phyloP scores from a whole-genome alignment of 768 basidiomycete species.

The Ephemerocybe angulata region DNA sequence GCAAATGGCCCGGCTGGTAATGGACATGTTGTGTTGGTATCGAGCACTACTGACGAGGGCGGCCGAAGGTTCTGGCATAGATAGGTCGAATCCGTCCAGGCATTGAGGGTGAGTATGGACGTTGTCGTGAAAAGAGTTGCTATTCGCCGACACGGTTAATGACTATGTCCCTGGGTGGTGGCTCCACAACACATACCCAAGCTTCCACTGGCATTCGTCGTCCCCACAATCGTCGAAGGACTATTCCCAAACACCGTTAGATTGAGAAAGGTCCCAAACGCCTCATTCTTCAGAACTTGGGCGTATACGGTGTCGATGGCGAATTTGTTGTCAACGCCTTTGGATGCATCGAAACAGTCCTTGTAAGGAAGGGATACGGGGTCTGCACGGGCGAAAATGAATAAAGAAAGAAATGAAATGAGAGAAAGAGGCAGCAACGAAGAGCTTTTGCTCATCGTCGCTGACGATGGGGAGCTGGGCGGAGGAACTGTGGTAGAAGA shows the following conservation, averaged over 20 bases:
- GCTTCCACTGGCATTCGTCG: slow-evolving; percentile 55
- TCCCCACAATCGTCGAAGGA: slow-evolving; percentile 55
- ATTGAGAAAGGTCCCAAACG: slow-evolving; percentile 51
- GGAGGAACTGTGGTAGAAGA: slow-evolving; percentile 16
- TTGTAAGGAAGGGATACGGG: slow-evolving; percentile 59
- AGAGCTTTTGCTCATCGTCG: slow-evolving; percentile 10
- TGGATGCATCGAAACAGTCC: slow-evolving; percentile 61
- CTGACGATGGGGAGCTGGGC: slow-evolving; percentile 11
- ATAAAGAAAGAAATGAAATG: slow-evolving; percentile 25
- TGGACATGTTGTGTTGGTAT: slow-evolving; percentile 57
- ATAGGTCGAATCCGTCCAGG: slow-evolving; percentile 66
- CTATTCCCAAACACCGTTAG: slow-evolving; percentile 69
- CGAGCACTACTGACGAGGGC: slow-evolving; percentile 57
- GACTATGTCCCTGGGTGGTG: slow-evolving; percentile 12
- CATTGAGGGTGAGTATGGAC: slow-evolving; percentile 71
- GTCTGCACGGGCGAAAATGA: slow-evolving; percentile 36
- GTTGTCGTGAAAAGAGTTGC: slow-evolving; percentile 88
- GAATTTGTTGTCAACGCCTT: slow-evolving; percentile 54
- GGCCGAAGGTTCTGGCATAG: slow-evolving; percentile 80
- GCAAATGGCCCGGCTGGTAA: slow-evolving; percentile 76
- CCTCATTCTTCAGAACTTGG: slow-evolving; percentile 52
- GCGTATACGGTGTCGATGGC: slow-evolving; percentile 68
- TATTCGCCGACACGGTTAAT: slow-evolving; percentile 25
- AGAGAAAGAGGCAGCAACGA: slow-evolving; percentile 13
- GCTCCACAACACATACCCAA: slow-evolving; percentile 49